Evolutionary conservation across 768 basidiomycete species (phyloP).

Genomic region (Russula sp.): DNA sequence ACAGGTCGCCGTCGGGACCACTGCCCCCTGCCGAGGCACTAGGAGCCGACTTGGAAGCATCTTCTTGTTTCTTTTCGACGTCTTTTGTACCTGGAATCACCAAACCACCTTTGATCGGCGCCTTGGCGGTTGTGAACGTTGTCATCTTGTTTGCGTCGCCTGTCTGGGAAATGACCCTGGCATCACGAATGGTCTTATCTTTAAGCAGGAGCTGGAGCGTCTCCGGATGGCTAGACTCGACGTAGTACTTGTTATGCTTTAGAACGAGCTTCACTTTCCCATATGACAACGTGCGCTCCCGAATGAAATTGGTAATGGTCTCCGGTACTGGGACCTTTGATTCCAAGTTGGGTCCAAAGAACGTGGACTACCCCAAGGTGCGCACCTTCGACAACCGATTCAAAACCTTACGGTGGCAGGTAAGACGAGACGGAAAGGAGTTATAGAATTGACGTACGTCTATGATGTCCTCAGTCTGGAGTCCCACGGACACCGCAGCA

Average conservation of each 20-base stretch:
- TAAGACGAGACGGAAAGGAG: slow-evolving; percentile 29
- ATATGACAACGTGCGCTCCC: slow-evolving; percentile 90
- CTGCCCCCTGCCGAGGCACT: slow-evolving; percentile 23
- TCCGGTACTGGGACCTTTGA: slow-evolving; percentile 86
- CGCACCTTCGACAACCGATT: slow-evolving; percentile 73
- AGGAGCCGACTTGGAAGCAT: slow-evolving; percentile 33
- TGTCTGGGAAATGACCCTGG: slow-evolving; percentile 64
- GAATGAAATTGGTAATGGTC: slow-evolving; percentile 77
- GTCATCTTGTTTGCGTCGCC: slow-evolving; percentile 71
- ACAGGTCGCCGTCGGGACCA: slow-evolving; percentile 65
- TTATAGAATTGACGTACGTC: slow-evolving; percentile 52
- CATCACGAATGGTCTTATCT: slow-evolving; percentile 78
- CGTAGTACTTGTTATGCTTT: slow-evolving; percentile 96
- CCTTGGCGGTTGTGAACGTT: slow-evolving; percentile 73
- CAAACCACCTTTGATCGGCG: slow-evolving; percentile 74
- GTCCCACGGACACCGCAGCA: slow-evolving; percentile 95
- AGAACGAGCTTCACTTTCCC: slow-evolving; percentile 98
- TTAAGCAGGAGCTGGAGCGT: slow-evolving; percentile 82
- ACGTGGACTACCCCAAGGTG: slow-evolving; percentile 5
- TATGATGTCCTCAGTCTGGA: slow-evolving; percentile 97
- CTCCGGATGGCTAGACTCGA: slow-evolving; percentile 93
- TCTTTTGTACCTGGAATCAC: slow-evolving; percentile 83
- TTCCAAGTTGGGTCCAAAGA: slow-evolving; percentile 2
- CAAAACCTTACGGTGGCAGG: slow-evolving; percentile 46
- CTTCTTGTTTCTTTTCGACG: slow-evolving; percentile 63